Percentiles rank a stretch among this genome's conserved stretches.
These are phyloP conservation scores for Fomitiporia mediterranea DNA, from an alignment of 1,284 basidiomycete genomes.

Conservation along the genomic window DNA sequence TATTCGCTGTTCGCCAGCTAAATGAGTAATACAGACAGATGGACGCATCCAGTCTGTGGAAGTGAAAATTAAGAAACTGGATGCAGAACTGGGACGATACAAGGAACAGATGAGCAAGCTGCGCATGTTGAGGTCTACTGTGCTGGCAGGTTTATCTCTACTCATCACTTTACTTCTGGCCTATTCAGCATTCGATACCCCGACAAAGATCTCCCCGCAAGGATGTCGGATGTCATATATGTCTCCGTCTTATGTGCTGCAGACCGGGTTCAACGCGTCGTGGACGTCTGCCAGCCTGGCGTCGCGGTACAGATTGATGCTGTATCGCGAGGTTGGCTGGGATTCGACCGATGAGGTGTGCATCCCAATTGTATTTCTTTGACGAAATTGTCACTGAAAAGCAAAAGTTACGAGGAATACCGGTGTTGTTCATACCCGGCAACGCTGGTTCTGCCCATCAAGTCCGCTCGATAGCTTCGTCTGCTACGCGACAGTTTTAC, in stretches of 20 bases:
- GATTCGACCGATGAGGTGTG: constrained; percentile 58
- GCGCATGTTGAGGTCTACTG: constrained; percentile 32
- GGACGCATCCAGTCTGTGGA: constrained; percentile 85
- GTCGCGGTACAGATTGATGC: constrained; percentile 75
- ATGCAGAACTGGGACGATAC: constrained; percentile 89
- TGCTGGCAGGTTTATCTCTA: constrained; percentile 10
- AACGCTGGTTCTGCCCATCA: constrained; percentile 96
- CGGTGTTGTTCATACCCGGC: constrained; percentile 95
- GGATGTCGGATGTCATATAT: constrained; percentile 98
- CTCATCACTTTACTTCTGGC: constrained; percentile 8
- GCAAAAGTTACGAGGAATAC: constrained; percentile 52
- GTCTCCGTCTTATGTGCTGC: constrained; percentile 85
- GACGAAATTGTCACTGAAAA: constrained; percentile 9
- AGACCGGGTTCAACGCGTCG: constrained; percentile 52
- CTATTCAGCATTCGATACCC: constrained; percentile 18
- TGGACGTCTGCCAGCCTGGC: constrained; percentile 59
- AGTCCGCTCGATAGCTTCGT: constrained; percentile 92
- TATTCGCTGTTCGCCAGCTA: not conserved
- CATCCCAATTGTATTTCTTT: no score
- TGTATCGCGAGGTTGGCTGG: constrained; percentile 91
- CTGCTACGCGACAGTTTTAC: constrained; percentile 79
- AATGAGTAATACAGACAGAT: constrained; percentile 64
- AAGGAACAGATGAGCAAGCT: constrained; percentile 97
- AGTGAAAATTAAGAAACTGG: constrained; percentile 96
- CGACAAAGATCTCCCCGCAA: constrained; percentile 55